Evolutionary conservation across 2,329 filamentous ascomycete genomes (phyloP).

Genomic region (Pseudocercospora cruenta): DNA sequence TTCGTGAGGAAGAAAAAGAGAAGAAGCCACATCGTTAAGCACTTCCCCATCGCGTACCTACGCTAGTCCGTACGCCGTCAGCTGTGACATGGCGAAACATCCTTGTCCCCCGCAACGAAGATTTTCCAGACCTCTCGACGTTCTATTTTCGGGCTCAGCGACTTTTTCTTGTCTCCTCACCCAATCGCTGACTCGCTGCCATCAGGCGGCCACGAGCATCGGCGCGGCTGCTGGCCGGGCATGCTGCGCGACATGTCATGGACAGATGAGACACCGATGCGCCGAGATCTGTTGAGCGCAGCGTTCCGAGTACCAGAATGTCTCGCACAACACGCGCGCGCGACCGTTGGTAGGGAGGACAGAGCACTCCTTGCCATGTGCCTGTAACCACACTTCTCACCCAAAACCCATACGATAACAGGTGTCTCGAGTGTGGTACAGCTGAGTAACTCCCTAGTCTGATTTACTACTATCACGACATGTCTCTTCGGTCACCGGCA

Average conservation of each 20-base stretch:
- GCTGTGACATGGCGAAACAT: neutral
- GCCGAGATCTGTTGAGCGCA: neutral
- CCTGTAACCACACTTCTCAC: neutral
- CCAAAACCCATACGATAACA: neutral
- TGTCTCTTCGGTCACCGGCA: neutral
- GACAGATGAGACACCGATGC: neutral
- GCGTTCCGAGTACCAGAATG: neutral
- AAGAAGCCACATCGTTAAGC: neutral
- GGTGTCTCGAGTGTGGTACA: neutral
- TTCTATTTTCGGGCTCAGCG: neutral
- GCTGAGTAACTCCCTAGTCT: neutral
- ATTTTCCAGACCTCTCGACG: neutral
- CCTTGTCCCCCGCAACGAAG: neutral
- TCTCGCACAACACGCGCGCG: constrained; percentile 3
- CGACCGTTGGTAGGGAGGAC: neutral
- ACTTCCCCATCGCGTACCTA: neutral
- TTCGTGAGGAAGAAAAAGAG: neutral
- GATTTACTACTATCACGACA: neutral
- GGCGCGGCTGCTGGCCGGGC: neutral
- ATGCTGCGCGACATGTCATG: neutral
- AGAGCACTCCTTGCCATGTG: neutral
- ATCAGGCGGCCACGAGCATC: neutral
- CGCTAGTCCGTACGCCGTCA: neutral
- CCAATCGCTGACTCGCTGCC: neutral
- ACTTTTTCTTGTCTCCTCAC: neutral